phyloP scores from a whole-genome alignment of 257 asterid species.

The Solanum clarkiae region DNA sequence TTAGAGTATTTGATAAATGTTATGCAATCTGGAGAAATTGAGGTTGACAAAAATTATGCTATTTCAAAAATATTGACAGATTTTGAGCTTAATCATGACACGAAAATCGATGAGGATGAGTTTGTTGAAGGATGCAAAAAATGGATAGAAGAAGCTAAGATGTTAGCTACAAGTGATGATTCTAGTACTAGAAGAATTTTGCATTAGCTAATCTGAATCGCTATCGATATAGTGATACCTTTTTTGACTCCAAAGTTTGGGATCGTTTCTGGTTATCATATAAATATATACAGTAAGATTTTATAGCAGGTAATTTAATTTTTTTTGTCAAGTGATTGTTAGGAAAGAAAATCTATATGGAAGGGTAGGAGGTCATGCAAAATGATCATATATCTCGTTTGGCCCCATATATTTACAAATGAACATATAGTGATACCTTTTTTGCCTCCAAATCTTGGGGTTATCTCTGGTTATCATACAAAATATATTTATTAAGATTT shows the following conservation, averaged over 20 bases:
- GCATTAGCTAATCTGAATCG: background rate
- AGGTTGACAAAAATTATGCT: constrained; percentile 29
- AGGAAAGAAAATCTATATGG: no score
- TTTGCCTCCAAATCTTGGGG: background rate
- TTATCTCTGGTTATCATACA: background rate
- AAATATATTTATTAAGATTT: no score
- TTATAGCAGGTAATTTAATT: no score
- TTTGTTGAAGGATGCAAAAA: constrained; percentile 20
- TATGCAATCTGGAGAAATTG: constrained; percentile 17
- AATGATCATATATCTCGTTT: background rate
- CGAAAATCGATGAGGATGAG: constrained; percentile 18
- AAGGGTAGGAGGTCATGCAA: no score
- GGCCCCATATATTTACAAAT: background rate
- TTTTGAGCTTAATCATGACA: constrained; percentile 16
- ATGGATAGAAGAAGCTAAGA: constrained; percentile 23
- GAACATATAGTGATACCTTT: background rate
- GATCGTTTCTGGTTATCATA: background rate
- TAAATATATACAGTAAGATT: background rate
- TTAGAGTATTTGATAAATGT: constrained; percentile 19
- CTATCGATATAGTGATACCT: background rate
- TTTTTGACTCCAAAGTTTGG: background rate
- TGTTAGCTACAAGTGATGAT: constrained; percentile 8
- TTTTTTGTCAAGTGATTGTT: no score
- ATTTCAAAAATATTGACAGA: constrained; percentile 13
- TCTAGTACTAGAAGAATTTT: constrained; percentile 1